Conservation (phyloP, 2,329 filamentous ascomycete species). For the Colletotrichum sp. region DNA sequence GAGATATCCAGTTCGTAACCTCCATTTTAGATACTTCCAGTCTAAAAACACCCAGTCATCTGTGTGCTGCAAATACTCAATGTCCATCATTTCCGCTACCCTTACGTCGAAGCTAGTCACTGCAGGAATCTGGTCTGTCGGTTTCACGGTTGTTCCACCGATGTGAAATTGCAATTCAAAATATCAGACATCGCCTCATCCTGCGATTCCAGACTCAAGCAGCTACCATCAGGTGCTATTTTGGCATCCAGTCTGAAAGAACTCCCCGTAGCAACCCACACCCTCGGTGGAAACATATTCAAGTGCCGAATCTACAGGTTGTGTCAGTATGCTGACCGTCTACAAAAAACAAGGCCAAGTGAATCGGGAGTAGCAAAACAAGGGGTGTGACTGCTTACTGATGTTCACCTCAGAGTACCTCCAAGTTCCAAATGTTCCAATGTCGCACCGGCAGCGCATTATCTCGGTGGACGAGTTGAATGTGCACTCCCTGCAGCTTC, state of each 20-base stretch:
- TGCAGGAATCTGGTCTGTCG: no score
- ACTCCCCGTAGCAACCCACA: not conserved
- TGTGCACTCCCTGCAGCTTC: not conserved
- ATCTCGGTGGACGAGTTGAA: not conserved
- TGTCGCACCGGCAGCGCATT: not conserved
- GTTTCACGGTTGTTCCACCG: no score
- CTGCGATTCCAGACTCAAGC: no score
- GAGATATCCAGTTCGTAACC: no score
- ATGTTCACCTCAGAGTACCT: not conserved
- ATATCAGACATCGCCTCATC: not conserved
- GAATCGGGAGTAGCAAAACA: not conserved
- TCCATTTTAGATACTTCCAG: no score
- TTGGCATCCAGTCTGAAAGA: not conserved
- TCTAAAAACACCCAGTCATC: no score
- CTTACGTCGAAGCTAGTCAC: no score
- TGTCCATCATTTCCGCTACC: no score
- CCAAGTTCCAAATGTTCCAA: not conserved
- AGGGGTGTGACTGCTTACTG: not conserved
- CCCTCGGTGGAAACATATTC: not conserved
- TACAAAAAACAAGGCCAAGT: not conserved
- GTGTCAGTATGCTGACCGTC: not conserved
- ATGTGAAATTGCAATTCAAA: no score
- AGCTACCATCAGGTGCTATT: not conserved
- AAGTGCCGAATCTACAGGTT: not conserved
- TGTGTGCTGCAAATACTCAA: no score